phyloP scores from a whole-genome alignment of 169 alveolate genomes.

The Plasmodium inui region DNA sequence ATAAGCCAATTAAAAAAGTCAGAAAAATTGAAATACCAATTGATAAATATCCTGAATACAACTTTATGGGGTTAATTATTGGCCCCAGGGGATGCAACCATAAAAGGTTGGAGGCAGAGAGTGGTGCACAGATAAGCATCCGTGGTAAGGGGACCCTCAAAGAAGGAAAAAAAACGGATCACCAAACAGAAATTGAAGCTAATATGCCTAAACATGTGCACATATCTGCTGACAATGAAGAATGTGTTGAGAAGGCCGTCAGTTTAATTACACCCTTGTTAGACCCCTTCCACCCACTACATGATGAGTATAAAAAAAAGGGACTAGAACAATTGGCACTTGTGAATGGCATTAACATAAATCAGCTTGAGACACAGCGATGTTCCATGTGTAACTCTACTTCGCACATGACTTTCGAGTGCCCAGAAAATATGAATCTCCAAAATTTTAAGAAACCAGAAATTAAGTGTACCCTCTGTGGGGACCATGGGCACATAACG shows the following conservation, averaged over 20 bases:
- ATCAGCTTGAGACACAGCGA: slow-evolving; percentile 79
- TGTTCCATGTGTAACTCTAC: slow-evolving; percentile 88
- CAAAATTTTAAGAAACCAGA: slow-evolving; percentile 79
- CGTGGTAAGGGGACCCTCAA: slow-evolving; percentile 92
- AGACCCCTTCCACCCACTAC: slow-evolving; percentile 91
- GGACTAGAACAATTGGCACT: slow-evolving; percentile 90
- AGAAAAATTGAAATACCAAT: slow-evolving; percentile 90
- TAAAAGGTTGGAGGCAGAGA: slow-evolving; percentile 92
- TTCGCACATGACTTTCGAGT: slow-evolving; percentile 88
- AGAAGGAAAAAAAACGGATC: slow-evolving; percentile 92
- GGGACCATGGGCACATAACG: slow-evolving; percentile 93
- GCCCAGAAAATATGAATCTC: slow-evolving; percentile 84
- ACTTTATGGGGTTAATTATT: slow-evolving; percentile 94
- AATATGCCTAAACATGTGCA: slow-evolving; percentile 92
- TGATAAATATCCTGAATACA: slow-evolving; percentile 93
- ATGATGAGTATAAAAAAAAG: slow-evolving; percentile 89
- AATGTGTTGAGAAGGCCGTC: slow-evolving; percentile 88
- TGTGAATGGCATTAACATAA: slow-evolving; percentile 88
- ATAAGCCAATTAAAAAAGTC: slow-evolving; percentile 89
- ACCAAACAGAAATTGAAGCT: slow-evolving; percentile 91
- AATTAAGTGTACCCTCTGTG: slow-evolving; percentile 90
- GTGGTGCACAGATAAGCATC: slow-evolving; percentile 91
- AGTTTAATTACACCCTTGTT: slow-evolving; percentile 88
- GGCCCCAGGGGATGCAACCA: slow-evolving; percentile 97
- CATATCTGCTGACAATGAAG: slow-evolving; percentile 88